A percentile compares a stretch with the other conserved stretches of the same genome.
phyloP scores from a whole-genome alignment of 139 green algal species.

The Closterium sp. region DNA sequence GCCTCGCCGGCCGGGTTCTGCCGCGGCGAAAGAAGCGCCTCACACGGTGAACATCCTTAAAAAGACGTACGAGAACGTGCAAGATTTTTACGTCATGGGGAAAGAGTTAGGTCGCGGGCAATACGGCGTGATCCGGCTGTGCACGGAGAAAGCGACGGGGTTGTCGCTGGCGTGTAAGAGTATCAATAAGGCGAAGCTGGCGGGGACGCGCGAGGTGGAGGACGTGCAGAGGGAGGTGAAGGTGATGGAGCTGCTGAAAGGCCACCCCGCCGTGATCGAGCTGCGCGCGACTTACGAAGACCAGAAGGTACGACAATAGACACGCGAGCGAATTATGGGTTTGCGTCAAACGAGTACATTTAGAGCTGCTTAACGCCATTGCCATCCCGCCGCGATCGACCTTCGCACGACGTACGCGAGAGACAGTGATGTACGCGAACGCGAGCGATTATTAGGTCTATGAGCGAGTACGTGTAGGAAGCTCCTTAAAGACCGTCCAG shows the following conservation, averaged over 20 bases:
- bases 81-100: neutral
- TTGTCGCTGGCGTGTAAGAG: slow-evolving; percentile 76
- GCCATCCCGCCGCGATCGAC: neutral
- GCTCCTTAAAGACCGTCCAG: slow-evolving; percentile 1
- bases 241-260: slow-evolving; percentile 28
- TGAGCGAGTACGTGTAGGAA: neutral
- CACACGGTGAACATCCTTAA: slow-evolving; percentile 1
- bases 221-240: slow-evolving; percentile 35
- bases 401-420: neutral
- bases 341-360: neutral
- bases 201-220: slow-evolving; percentile 2
- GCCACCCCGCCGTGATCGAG: slow-evolving; percentile 1
- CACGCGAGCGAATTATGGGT: no score
- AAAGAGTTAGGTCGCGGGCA: slow-evolving; percentile 44
- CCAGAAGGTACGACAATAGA: neutral
- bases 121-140: slow-evolving; percentile 51
- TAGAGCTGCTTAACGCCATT: neutral
- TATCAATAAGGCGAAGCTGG: slow-evolving; percentile 82
- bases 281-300: slow-evolving; percentile 9
- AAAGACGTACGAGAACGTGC: neutral
- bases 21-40: neutral
- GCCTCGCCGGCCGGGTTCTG: neutral
- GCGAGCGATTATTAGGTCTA: no score
- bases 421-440: no score
- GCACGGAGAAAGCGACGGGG: slow-evolving; percentile 61